Conservation (phyloP, 2,329 filamentous ascomycete species). For the Monilinia vaccinii-corymbosi region DNA sequence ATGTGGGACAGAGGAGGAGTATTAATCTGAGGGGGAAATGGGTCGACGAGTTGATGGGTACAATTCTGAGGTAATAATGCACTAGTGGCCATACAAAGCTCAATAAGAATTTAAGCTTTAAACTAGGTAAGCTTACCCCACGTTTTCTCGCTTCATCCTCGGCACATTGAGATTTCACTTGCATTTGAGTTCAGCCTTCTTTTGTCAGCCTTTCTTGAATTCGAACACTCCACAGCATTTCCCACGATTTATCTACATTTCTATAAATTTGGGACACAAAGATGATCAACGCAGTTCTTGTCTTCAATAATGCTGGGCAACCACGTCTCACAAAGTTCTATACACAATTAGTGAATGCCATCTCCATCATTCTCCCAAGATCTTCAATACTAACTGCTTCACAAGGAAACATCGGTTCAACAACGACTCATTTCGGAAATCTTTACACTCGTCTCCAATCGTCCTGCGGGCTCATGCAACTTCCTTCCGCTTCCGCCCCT, state of each 20-base stretch:
- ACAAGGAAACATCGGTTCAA: conserved; percentile 89
- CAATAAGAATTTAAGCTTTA: background rate
- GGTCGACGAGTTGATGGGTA: background rate
- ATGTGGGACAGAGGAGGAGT: background rate
- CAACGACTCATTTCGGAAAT: conserved; percentile 96
- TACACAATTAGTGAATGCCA: conserved; percentile 68
- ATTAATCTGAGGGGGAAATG: background rate
- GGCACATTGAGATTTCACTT: background rate
- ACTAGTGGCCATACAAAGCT: background rate
- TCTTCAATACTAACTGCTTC: conserved; percentile 10
- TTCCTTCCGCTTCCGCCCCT: conserved; percentile 75
- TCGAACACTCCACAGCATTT: background rate
- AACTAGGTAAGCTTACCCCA: conserved; percentile 12
- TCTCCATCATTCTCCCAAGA: background rate
- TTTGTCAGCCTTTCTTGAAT: background rate
- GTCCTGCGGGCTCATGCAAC: conserved; percentile 88
- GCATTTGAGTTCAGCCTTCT: conserved; percentile 2
- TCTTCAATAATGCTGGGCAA: conserved; percentile 98
- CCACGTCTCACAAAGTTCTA: conserved; percentile 98
- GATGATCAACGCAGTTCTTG: conserved; percentile 98
- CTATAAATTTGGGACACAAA: conserved; percentile 16
- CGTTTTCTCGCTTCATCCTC: conserved; percentile 12
- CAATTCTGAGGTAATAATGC: background rate
- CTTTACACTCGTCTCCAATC: conserved; percentile 88
- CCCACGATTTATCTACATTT: background rate